Conservation (phyloP, 2,329 filamentous ascomycete genomes). For the Periconia digitata region DNA sequence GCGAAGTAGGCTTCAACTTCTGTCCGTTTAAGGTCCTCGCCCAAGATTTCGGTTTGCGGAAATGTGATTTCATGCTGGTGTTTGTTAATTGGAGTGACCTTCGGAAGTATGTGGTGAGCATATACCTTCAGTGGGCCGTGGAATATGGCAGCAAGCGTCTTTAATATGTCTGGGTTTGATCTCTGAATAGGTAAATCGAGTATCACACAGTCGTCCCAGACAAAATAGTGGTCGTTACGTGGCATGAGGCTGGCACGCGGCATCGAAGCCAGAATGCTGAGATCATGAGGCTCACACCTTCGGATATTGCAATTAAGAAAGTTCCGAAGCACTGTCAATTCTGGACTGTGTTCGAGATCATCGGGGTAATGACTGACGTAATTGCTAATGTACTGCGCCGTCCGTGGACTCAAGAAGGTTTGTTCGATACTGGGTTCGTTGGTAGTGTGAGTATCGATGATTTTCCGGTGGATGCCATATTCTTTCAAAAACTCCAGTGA, state of each 20-base stretch:
- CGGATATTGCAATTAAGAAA: constrained; percentile 54
- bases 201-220: constrained; percentile 44
- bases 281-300: constrained; percentile 57
- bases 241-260: constrained; percentile 57
- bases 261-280: constrained; percentile 60
- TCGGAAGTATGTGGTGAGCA: background rate
- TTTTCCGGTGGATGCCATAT: constrained; percentile 53
- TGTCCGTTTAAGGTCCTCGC: constrained; percentile 31
- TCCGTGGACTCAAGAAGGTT: constrained; percentile 56
- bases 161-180: constrained; percentile 56
- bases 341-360: constrained; percentile 53
- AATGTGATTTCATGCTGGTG: constrained; percentile 38
- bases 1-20: constrained; percentile 55
- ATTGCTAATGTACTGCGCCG: constrained; percentile 60
- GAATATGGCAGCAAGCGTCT: constrained; percentile 58
- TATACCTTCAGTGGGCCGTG: constrained; percentile 50
- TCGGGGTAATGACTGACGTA: constrained; percentile 59
- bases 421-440: constrained; percentile 54
- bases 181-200: constrained; percentile 54
- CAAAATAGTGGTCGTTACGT: constrained; percentile 39
- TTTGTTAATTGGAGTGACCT: background rate
- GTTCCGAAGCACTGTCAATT: constrained; percentile 50
- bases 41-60: constrained; percentile 32
- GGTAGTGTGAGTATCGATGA: constrained; percentile 54
- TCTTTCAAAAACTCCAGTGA: constrained; percentile 56